A percentile compares a stretch with the other conserved stretches of the same genome.
phyloP scores from a whole-genome alignment of 192 early-diverging fungal genomes.

The Linnemannia exigua region DNA sequence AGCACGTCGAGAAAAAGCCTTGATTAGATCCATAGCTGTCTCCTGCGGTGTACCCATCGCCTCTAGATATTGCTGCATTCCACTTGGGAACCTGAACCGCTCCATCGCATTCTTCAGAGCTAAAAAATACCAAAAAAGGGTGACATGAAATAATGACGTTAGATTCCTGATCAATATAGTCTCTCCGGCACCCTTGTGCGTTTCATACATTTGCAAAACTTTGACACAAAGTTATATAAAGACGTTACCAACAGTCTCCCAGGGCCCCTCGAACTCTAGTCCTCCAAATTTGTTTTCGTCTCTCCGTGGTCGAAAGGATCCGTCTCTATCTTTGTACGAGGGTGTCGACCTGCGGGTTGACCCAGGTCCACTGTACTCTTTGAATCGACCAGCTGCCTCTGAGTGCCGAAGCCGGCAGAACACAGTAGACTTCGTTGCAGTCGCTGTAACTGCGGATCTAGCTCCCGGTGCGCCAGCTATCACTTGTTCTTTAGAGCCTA shows the following conservation, averaged over 20 bases:
- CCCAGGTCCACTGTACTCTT: background rate
- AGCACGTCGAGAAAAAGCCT: slow-evolving; percentile 3
- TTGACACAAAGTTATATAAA: background rate
- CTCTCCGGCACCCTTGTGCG: background rate
- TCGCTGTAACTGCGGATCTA: background rate
- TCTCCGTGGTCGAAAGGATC: background rate
- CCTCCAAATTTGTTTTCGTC: slow-evolving; percentile 28
- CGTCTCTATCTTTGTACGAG: background rate
- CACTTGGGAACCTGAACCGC: slow-evolving; percentile 26
- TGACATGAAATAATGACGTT: background rate
- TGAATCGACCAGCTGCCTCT: background rate
- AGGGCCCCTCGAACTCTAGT: slow-evolving; percentile 20
- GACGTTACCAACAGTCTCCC: slow-evolving; percentile 36
- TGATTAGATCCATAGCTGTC: slow-evolving; percentile 19
- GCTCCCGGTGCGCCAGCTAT: background rate
- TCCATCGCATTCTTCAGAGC: slow-evolving; percentile 40
- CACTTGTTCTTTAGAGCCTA: background rate
- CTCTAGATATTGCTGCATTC: slow-evolving; percentile 32
- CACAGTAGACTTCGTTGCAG: background rate
- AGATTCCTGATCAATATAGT: background rate
- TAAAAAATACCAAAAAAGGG: too few species aligned
- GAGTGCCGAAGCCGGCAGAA: background rate
- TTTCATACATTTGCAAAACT: background rate
- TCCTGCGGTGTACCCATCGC: slow-evolving; percentile 35
- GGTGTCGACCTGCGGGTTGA: background rate